These are phyloP conservation scores for Claviceps quebecensis DNA, from an alignment of 2,329 filamentous ascomycete genomes.

Conservation along the genomic window DNA sequence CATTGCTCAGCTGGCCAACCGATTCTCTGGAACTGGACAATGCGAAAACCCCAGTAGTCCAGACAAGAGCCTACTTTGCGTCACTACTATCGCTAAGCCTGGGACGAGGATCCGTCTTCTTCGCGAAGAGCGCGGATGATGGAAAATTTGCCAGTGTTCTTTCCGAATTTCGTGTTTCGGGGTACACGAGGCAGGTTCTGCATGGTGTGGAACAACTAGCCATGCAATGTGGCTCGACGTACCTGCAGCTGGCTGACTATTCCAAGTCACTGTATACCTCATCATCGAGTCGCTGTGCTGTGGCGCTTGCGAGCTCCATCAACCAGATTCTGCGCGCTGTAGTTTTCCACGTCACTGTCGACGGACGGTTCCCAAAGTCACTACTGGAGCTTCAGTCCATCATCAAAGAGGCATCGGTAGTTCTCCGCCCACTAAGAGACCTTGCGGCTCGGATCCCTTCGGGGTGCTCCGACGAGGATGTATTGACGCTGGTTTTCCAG, in stretches of 20 bases:
- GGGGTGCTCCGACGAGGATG: slow-evolving; percentile 40
- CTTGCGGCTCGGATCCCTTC: slow-evolving; percentile 34
- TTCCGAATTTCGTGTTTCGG: slow-evolving; percentile 36
- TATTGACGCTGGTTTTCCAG: slow-evolving; percentile 47
- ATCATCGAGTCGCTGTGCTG: slow-evolving; percentile 29
- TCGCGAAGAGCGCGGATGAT: slow-evolving; percentile 41
- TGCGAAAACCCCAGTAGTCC: slow-evolving; percentile 27
- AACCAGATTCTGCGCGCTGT: slow-evolving; percentile 34
- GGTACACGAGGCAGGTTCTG: slow-evolving; percentile 38
- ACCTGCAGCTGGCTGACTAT: slow-evolving; percentile 31
- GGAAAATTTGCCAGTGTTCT: slow-evolving; percentile 37
- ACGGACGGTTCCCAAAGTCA: slow-evolving; percentile 28
- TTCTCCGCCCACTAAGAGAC: slow-evolving; percentile 37
- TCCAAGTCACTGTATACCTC: slow-evolving; percentile 31
- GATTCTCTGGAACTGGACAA: slow-evolving; percentile 28
- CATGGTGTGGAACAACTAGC: slow-evolving; percentile 32
- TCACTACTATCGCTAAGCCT: slow-evolving; percentile 54
- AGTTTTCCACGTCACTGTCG: slow-evolving; percentile 33
- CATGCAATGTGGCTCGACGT: slow-evolving; percentile 32
- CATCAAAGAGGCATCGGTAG: slow-evolving; percentile 29
- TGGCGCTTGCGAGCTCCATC: slow-evolving; percentile 38
- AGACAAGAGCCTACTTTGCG: slow-evolving; percentile 33
- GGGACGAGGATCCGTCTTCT: slow-evolving; percentile 60
- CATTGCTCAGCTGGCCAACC: slow-evolving; percentile 31
- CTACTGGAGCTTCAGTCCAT: slow-evolving; percentile 39